Evolutionary conservation across 2,329 filamentous ascomycete species (phyloP), one percentile per base, ranked within the genome.

Genomic region (Sphaerulina musiva): DNA sequence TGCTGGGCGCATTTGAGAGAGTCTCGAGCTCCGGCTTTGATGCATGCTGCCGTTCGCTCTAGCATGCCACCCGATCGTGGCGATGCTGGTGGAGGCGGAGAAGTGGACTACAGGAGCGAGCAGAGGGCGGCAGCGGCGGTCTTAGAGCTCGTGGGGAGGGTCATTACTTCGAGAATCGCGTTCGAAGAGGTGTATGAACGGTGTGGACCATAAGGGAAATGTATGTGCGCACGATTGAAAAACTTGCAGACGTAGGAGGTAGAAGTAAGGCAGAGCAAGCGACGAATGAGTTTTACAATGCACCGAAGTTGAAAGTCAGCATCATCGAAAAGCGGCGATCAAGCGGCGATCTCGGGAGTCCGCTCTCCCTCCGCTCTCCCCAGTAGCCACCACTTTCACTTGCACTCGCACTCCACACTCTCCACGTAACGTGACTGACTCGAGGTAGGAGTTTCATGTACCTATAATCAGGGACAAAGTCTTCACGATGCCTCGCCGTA

Each of bases 11-110:
- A 69, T 68, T 69, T 74, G 57, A 79, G 65, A 65, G 79, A 72
- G 62, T 75, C 73, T 67, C 76, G 74, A 67, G 77, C 48, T 74
- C 78, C 76, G 69, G 76, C 73, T 73, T 80, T 73, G 48, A 81
- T 75, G 71, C 78, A 81, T 80, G 74, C 73, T 68, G 76, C 75
- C 67, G 77, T 78, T 64, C 77, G 77, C 77, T 82, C 79, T 68
- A 82, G 78, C 79, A 82, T 82, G 67, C 73, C 73, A 72, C 70
- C 34, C 34, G 12, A n/a, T 38, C 34, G 34, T 38, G 34, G 8
- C 34, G 34, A 38, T 38, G 34, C 34, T 38, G 10, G 26, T 6
- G 34, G 10, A 11, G 12, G 34, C 34, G 10, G 12, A 8, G 34
- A 9, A 9, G 34, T 11, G 6, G 34, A 4, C 12, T 38, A 38